A percentile compares a stretch with the other conserved stretches of the same genome.
Conservation (phyloP, 2,329 filamentous ascomycete genomes). For the Shiraia sp. region DNA sequence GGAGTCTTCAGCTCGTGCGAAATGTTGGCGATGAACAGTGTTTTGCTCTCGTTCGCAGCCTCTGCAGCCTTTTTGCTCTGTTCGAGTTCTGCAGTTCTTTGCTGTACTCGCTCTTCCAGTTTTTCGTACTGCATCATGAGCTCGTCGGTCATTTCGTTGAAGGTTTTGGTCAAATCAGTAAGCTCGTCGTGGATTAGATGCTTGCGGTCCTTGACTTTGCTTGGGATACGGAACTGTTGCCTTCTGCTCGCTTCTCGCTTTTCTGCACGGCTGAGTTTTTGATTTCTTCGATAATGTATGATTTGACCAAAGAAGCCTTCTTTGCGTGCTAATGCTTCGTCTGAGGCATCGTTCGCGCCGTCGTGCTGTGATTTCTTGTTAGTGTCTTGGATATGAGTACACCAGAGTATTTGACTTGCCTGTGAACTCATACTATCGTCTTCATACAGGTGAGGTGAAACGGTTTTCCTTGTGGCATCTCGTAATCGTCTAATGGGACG, state of each 20-base stretch:
- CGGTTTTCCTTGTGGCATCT: slow-evolving; percentile 72
- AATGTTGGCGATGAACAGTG: slow-evolving; percentile 95
- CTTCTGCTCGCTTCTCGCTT: slow-evolving; percentile 46
- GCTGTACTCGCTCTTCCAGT: slow-evolving; percentile 80
- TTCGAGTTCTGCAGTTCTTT: slow-evolving; percentile 82
- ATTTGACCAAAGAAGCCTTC: slow-evolving; percentile 50
- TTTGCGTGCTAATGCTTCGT: slow-evolving; percentile 52
- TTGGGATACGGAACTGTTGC: slow-evolving; percentile 78
- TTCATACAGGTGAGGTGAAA: slow-evolving; percentile 66
- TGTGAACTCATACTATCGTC: slow-evolving; percentile 45
- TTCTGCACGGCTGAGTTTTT: slow-evolving; percentile 40
- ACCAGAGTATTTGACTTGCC: no score
- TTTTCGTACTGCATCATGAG: slow-evolving; percentile 82
- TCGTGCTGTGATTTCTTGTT: slow-evolving; percentile 16
- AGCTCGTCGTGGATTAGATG: slow-evolving; percentile 81
- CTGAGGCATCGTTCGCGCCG: slow-evolving; percentile 50
- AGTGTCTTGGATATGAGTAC: no score
- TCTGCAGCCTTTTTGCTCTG: slow-evolving; percentile 90
- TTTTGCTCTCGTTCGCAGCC: slow-evolving; percentile 96
- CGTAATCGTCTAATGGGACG: slow-evolving; percentile 78
- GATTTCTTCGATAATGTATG: slow-evolving; percentile 38
- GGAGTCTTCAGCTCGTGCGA: slow-evolving; percentile 87
- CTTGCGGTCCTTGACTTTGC: slow-evolving; percentile 75
- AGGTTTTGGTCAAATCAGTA: slow-evolving; percentile 80
- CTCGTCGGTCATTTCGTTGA: slow-evolving; percentile 94